phyloP scores from a whole-genome alignment of 306 rosid genomes.

The Lathyrus aphaca region DNA sequence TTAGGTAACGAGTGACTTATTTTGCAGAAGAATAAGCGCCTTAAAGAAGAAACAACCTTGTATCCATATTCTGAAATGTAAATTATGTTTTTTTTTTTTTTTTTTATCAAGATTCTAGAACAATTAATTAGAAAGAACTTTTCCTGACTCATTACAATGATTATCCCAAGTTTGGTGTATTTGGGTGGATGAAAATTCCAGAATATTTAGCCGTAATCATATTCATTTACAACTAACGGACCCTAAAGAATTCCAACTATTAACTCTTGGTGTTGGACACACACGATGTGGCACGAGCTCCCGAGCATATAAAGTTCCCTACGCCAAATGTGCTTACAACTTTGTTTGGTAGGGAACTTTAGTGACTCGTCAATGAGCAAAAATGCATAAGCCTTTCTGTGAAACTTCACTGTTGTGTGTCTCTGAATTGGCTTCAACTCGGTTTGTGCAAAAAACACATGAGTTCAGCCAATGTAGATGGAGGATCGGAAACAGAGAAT shows the following conservation, averaged over 20 bases:
- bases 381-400: background rate
- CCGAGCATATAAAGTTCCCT: background rate
- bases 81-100: background rate
- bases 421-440: background rate
- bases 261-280: background rate
- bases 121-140: background rate
- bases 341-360: background rate
- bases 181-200: background rate
- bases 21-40: constrained; percentile 2
- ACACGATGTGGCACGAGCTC: background rate
- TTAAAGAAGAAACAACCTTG: constrained; percentile 15
- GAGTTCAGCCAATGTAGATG: background rate
- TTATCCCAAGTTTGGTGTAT: background rate
- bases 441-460: background rate
- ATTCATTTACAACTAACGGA: background rate
- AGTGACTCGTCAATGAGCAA: background rate
- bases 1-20: constrained; percentile 10
- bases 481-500: too few relatives aligned
- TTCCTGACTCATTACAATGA: background rate
- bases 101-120: background rate
- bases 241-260: background rate
- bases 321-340: background rate
- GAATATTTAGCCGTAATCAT: background rate
- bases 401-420: background rate
- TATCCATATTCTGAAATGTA: constrained; percentile 24